Evolutionary conservation across 768 basidiomycete species (phyloP), one percentile per base, ranked within the genome.

Genomic region (Boletus speciosus): DNA sequence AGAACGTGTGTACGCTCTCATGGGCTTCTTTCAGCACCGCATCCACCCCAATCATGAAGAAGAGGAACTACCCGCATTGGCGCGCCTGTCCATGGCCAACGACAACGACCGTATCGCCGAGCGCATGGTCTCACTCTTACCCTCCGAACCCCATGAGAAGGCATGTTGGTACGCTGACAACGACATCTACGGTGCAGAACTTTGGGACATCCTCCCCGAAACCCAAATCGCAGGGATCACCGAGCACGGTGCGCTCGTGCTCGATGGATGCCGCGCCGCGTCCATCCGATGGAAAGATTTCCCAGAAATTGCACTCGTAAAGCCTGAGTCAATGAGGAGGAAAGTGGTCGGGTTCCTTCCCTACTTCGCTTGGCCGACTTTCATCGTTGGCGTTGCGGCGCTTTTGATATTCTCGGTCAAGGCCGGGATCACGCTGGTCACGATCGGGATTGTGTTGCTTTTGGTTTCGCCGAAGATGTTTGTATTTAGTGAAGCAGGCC

Each of bases 21-120:
- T 63, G 62, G 62, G 62, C 10, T 63, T 63, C 39, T 63, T 63
- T 32, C 55, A 63, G n/a, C 62, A 60, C 16, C 54, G 62, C 1
- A 63, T 63, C 19, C 49, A 56, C 44, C 62, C 62, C 1, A 56
- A 49, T 23, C 47, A 41, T 7, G 32, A 43, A 1, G 62, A 63
- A 27, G 49, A 48, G 4, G 62, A 63, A 15, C 36, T 57, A 2
- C 62, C 44, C 3, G 62, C 62, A 37, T 56, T 63, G 0, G 62
- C 56, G 6, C 55, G 59, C 5, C 37, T 63, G 9, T 63, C 62
- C 6, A 63, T 63, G 62, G 62, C 62, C 29, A 63, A 63, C 42
- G 62, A 63, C 41, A 63, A 37, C 14, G 61, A 63, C 27, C 61
- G 62, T 10, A 60, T 63, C 19, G 58, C 53, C 2, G 62, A 63